These are phyloP conservation scores for Chrysoporthe deuterocubensis DNA, from an alignment of 2,329 filamentous ascomycete species.

Conservation along the genomic window DNA sequence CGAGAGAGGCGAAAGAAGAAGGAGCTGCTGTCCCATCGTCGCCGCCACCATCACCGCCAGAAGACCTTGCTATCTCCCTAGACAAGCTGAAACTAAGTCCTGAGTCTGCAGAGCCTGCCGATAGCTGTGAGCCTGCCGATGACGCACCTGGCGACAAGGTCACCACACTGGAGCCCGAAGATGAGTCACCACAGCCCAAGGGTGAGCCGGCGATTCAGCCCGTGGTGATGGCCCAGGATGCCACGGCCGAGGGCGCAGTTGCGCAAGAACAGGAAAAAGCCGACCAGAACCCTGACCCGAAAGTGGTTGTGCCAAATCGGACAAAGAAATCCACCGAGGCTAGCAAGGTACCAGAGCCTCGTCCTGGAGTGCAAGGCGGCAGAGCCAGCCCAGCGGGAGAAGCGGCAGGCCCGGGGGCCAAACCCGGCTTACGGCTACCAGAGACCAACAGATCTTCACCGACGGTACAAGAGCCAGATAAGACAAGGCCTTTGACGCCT, in stretches of 20 bases:
- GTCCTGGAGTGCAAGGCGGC: no score
- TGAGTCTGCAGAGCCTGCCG: conserved; percentile 24
- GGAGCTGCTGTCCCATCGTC: conserved; percentile 18
- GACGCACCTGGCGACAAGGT: conserved; percentile 8
- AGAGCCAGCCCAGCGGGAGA: neutral
- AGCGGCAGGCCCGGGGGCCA: neutral
- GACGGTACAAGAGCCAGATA: neutral
- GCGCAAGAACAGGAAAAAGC: conserved; percentile 12
- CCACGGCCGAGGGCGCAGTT: conserved; percentile 14
- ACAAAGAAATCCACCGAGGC: neutral
- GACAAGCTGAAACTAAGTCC: conserved; percentile 29
- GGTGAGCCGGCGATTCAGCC: conserved; percentile 24
- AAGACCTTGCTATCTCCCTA: conserved; percentile 18
- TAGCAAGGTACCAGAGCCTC: neutral
- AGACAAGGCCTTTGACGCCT: neutral
- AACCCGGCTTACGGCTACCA: neutral
- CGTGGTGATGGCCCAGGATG: conserved; percentile 16
- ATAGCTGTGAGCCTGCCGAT: conserved; percentile 16
- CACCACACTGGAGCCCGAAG: conserved; percentile 1
- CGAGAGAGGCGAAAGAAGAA: neutral
- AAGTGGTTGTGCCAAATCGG: neutral
- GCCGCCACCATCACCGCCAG: conserved; percentile 6
- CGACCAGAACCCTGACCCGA: neutral
- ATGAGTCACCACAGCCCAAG: conserved; percentile 18
- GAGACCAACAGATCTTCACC: neutral